Conservation (phyloP, 140 eudicot species). For the Oenanthe javanica region DNA sequence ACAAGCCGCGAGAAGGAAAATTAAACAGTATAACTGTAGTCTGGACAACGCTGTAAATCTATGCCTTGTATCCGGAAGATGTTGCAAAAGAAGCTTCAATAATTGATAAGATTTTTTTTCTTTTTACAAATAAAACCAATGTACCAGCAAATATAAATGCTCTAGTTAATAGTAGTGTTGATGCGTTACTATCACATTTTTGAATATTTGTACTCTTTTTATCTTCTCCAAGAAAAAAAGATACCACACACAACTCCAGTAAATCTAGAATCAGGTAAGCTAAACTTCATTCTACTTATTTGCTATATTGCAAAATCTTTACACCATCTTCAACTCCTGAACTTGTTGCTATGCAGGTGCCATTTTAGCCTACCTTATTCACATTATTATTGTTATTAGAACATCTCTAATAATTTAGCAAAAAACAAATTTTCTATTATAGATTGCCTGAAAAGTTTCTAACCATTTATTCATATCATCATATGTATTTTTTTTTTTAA, state of each 20-base stretch:
- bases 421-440: too few relatives aligned
- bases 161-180: background rate
- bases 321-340: background rate
- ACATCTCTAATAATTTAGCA: too few relatives aligned
- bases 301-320: conserved; percentile 24
- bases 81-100: background rate
- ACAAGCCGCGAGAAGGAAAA: background rate
- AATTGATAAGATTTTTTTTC: background rate
- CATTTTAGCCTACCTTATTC: background rate
- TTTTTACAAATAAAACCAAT: too few relatives aligned
- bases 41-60: background rate
- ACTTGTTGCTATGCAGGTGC: background rate
- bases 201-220: background rate
- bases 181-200: background rate
- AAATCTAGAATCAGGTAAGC: background rate
- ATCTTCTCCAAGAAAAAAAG: background rate
- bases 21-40: background rate
- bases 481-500: too few relatives aligned
- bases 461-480: too few relatives aligned
- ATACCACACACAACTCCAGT: background rate
- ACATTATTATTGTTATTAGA: too few relatives aligned
- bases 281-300: background rate
- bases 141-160: background rate
- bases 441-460: too few relatives aligned
- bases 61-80: background rate